Evolutionary conservation across 1,284 basidiomycete genomes (phyloP).

Genomic region (Cutaneotrichosporon arboriforme): DNA sequence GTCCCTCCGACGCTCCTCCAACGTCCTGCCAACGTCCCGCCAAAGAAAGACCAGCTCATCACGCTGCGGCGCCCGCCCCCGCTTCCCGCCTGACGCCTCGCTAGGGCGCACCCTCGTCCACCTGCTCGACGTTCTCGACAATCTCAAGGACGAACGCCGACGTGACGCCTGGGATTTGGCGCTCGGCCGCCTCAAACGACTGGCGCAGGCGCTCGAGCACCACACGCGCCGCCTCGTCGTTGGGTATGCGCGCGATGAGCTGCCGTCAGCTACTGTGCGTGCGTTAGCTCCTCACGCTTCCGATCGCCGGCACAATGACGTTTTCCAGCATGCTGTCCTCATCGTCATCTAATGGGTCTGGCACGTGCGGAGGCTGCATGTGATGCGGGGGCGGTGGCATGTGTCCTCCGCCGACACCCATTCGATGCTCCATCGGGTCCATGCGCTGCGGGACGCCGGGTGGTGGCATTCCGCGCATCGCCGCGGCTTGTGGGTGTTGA

Average conservation of each 20-base stretch:
- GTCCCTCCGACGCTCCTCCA: no score
- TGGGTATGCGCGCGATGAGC: conserved; percentile 82
- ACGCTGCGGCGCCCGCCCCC: no score
- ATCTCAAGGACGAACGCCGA: conserved; percentile 51
- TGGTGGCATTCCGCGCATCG: background rate
- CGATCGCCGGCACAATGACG: conserved; percentile 87
- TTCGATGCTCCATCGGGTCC: conserved; percentile 11
- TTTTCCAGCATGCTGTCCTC: conserved; percentile 87
- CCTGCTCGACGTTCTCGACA: conserved; percentile 51
- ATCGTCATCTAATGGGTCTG: conserved; percentile 51
- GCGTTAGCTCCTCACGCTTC: conserved; percentile 61
- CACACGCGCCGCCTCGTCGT: conserved; percentile 76
- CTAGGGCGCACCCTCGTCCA: conserved; percentile 30
- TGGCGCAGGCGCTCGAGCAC: conserved; percentile 75
- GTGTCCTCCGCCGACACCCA: background rate
- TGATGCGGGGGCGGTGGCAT: conserved; percentile 9
- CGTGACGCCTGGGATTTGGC: conserved; percentile 56
- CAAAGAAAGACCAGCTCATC: no score
- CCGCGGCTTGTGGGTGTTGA: background rate
- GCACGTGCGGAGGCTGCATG: conserved; percentile 3
- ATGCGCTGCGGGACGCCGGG: background rate
- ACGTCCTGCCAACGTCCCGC: no score
- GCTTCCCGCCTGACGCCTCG: no score
- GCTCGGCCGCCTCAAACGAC: conserved; percentile 86
- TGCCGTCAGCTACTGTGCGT: conserved; percentile 38